Percentiles rank a stretch among this genome's conserved stretches.
phyloP scores from a whole-genome alignment of 495 filamentous ascomycete genomes.

The Trypethelium eluteriae region DNA sequence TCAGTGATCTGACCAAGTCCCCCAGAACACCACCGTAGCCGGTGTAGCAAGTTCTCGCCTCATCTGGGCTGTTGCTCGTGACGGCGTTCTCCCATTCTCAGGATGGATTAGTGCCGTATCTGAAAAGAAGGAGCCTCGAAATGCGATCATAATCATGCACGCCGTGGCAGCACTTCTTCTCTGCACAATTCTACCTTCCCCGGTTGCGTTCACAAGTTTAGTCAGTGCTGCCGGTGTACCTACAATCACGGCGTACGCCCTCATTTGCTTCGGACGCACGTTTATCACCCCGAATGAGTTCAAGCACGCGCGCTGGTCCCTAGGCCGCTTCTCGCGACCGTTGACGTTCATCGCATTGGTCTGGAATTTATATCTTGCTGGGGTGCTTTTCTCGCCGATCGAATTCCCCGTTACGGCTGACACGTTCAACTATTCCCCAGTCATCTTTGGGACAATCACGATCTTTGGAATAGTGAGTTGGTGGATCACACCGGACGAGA shows the following conservation, averaged over 20 bases:
- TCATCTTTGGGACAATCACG: constrained; percentile 30
- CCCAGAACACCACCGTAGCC: constrained; percentile 47
- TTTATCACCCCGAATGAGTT: constrained; percentile 39
- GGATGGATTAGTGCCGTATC: constrained; percentile 48
- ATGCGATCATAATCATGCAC: constrained; percentile 50
- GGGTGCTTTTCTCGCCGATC: constrained; percentile 29
- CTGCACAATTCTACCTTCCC: constrained; percentile 48
- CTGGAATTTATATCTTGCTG: constrained; percentile 30
- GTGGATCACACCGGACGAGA: constrained; percentile 26
- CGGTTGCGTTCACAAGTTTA: constrained; percentile 49
- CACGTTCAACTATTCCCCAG: constrained; percentile 29
- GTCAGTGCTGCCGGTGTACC: constrained; percentile 39
- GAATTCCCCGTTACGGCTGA: constrained; percentile 26
- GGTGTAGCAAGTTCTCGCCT: constrained; percentile 50
- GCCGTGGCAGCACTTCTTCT: constrained; percentile 43
- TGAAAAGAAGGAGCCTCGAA: constrained; percentile 43
- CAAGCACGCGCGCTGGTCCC: constrained; percentile 25
- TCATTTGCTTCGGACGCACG: constrained; percentile 47
- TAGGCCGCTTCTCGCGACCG: constrained; percentile 28
- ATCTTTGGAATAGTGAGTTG: constrained; percentile 28
- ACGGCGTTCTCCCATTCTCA: constrained; percentile 50
- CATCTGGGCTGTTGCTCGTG: constrained; percentile 50
- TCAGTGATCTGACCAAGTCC: not conserved
- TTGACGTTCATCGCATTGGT: constrained; percentile 27
- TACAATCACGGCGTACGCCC: constrained; percentile 48